Evolutionary conservation across 441 rosid species (phyloP).

Genomic region (Daphne laureola): DNA sequence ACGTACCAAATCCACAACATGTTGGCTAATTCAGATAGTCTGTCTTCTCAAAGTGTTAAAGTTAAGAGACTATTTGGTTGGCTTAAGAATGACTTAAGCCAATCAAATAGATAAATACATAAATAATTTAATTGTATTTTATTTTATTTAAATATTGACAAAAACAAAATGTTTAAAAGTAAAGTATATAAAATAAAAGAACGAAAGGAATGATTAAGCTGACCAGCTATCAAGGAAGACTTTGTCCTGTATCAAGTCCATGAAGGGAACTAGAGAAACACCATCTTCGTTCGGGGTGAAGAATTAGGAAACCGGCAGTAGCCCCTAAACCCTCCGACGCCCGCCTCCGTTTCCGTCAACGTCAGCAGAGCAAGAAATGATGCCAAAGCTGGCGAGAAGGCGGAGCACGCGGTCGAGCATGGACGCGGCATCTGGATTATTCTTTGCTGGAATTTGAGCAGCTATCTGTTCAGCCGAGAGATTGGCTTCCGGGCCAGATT

Average conservation of each 20-base stretch:
- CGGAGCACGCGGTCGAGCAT: constrained; percentile 38
- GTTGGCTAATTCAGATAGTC: no score
- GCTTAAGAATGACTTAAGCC: no score
- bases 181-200: no score
- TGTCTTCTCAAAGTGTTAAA: no score
- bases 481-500: constrained; percentile 13
- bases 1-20: no score
- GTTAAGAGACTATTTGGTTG: no score
- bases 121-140: no score
- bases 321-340: constrained; percentile 22
- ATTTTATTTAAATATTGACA: no score
- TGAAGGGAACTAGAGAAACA: constrained; percentile 18
- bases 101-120: no score
- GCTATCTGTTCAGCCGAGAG: constrained; percentile 21
- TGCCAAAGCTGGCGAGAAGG: constrained; percentile 25
- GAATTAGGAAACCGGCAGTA: constrained; percentile 27
- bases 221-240: constrained; percentile 14
- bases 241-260: constrained; percentile 19
- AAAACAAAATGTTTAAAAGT: no score
- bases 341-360: not conserved
- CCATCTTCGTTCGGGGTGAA: constrained; percentile 26
- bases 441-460: constrained; percentile 12
- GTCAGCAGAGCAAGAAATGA: constrained; percentile 25
- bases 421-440: constrained; percentile 27
- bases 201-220: not conserved